Base-by-base conservation (phyloP, 768 basidiomycete genomes). In the Tremella fuciformis region DNA sequence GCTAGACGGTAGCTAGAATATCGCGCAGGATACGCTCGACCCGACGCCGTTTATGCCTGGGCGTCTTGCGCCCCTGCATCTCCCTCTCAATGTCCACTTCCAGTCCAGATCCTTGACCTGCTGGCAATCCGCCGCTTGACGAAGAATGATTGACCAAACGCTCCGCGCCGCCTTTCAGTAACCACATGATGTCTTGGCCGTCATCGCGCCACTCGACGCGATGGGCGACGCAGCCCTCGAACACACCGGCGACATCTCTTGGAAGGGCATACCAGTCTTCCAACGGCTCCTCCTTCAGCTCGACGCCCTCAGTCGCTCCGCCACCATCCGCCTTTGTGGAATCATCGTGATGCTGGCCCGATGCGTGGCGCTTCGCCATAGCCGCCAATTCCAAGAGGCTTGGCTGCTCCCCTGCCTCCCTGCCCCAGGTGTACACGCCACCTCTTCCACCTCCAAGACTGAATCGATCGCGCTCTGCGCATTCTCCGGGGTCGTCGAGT, bases 391-490 rank as follows among this genome's bases (percentile, higher is more conserved):
- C 39, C n/a, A n/a, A 13, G 7, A 60, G 15, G n/a, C 8, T 37
- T 1, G 71, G 71, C 53, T 69, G 61, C 54, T 73, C 68, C 3
- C 71, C 71, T 42, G 71, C 71, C 13, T 58, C n/a, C 9, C 51
- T 47, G 1, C 55, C 67, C 71, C 71, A 73, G 13, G 54, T 60
- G 21, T 65, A 63, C n/a, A 69, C 70, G 7, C 64, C 60, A 7
- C 59, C 64, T 42, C 53, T 59, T 0, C 60, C 63, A 0, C 61
- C 69, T 25, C 62, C 64, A 8, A 60, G 29, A 2, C 63, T 66
- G 21, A 47, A 53, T 41, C 26, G 49, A 49, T 34, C 40, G 8
- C 16, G 21, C 29, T 52, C 21, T n/a, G 15, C 4, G 21, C 37
- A 41, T 37, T 24, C 29, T 21, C 41, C 15, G 3, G 19, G 18